A percentile compares a stretch with the other conserved stretches of the same genome.
phyloP scores from a whole-genome alignment of 1,284 basidiomycete genomes.

The Pascua sp. region DNA sequence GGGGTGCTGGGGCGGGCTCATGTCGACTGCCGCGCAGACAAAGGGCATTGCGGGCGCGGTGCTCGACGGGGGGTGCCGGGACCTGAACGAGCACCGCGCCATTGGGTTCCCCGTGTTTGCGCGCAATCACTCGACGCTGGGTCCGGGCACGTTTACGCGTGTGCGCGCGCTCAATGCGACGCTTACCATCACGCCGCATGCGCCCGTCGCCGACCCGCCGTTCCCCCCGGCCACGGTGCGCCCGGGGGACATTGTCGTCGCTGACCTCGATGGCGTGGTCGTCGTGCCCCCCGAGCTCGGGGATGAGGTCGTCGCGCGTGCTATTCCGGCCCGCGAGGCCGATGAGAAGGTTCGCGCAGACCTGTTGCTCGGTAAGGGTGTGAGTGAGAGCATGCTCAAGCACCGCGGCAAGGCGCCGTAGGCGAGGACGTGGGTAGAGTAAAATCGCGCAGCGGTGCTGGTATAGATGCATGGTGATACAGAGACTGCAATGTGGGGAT shows the following conservation, averaged over 20 bases:
- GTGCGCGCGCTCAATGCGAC: constrained; percentile 74
- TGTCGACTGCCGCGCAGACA: constrained; percentile 51
- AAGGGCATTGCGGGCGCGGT: constrained; percentile 48
- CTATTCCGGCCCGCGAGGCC: constrained; percentile 60
- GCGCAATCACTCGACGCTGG: constrained; percentile 54
- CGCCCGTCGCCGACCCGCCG: constrained; percentile 12
- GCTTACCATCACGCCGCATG: constrained; percentile 56
- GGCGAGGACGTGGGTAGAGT: background rate
- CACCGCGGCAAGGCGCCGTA: constrained; percentile 34
- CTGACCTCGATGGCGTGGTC: constrained; percentile 86
- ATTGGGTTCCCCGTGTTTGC: constrained; percentile 45
- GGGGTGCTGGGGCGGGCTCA: constrained; percentile 50
- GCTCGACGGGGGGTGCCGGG: constrained; percentile 52
- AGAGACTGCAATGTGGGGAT: background rate
- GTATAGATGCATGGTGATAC: constrained; percentile 3
- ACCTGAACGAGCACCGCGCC: constrained; percentile 50
- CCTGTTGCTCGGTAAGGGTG: constrained; percentile 67
- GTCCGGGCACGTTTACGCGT: constrained; percentile 82
- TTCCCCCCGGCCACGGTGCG: constrained; percentile 58
- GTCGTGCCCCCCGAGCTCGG: constrained; percentile 64
- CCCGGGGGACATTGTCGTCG: constrained; percentile 79
- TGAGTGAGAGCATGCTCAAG: constrained; percentile 72
- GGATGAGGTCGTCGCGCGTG: constrained; percentile 61
- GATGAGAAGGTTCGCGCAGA: constrained; percentile 75
- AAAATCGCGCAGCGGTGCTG: constrained; percentile 1